Evolutionary conservation across 2,329 filamentous ascomycete genomes (phyloP), one percentile per base, ranked within the genome.

Genomic region (Penicillium crustosum): DNA sequence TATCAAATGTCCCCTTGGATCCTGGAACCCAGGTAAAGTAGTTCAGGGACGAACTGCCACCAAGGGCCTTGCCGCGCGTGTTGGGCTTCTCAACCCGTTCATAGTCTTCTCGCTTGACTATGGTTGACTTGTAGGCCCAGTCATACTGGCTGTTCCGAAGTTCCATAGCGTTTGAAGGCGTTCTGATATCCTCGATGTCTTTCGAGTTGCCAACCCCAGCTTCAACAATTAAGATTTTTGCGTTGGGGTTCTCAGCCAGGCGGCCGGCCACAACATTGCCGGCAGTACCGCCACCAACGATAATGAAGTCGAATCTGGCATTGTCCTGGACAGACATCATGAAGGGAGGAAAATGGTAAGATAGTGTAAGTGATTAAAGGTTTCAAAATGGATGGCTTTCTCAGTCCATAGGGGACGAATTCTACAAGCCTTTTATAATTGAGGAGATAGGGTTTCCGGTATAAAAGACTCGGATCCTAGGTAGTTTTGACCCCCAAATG

Each of bases 11-110:
- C 3, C 77, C 77, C 53, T 80, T 80, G 55, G 78, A 82, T 2
- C 85, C 85, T 1, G 80, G 83, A 6, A 86, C 77, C 85, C 85
- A 88, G 15, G 84, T 86, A 70, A 83, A 86, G 69, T 87, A 88
- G 73, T 88, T 88, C 49, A 85, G 69, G 39, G 77, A 82, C 0
- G 79, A 82, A 58, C 81, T 83, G 17, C 85, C 85, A 36, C 85
- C 85, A 0, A 87, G 81, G 2, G 77, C 78, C 70, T 84, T 85
- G 10, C 85, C 82, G 41, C 84, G 79, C 10, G 84, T 86, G 67
- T 87, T 86, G 45, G 83, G 84, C 74, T 86, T 86, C 68, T 87
- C 84, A 38, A 86, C 75, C 12, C 85, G 82, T 50, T 81, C 81
- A 66, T 86, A 87, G 64, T 87, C 69, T 12, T 68, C 66, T n/a